Evolutionary conservation across 495 filamentous ascomycete genomes (phyloP).

Genomic region (Saxophila tyrrhenica): DNA sequence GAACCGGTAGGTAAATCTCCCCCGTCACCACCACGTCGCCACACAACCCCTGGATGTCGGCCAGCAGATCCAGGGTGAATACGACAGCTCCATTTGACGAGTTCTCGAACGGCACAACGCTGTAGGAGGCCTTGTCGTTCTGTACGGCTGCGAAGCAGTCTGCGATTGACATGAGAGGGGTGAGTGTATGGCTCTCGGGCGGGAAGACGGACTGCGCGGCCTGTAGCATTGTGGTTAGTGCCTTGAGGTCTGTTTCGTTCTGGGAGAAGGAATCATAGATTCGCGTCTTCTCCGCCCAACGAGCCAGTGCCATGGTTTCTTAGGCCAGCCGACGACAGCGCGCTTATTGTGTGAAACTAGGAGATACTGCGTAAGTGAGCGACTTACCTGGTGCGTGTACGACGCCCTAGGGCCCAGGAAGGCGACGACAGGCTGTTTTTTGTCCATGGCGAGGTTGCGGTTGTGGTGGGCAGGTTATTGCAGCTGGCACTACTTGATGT

Average conservation of each 20-base stretch:
- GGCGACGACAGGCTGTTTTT: constrained; percentile 39
- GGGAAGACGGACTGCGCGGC: too few relatives aligned
- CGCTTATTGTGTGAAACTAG: neutral
- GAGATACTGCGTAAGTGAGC: neutral
- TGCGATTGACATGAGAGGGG: constrained; percentile 31
- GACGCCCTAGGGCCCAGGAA: constrained; percentile 77
- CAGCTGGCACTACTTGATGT: too few relatives aligned
- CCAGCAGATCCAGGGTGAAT: constrained; percentile 76
- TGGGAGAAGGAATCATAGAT: too few relatives aligned
- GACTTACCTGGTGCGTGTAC: constrained; percentile 80
- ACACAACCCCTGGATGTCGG: constrained; percentile 50
- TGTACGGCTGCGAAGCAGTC: constrained; percentile 77
- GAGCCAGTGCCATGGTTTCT: neutral
- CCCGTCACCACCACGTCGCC: constrained; percentile 59
- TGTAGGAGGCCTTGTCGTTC: constrained; percentile 45
- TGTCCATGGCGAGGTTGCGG: neutral
- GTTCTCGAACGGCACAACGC: constrained; percentile 93
- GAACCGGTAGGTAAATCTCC: constrained; percentile 74
- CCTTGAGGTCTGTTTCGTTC: too few relatives aligned
- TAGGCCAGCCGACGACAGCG: neutral
- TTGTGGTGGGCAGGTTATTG: too few relatives aligned
- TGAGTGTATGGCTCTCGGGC: constrained; percentile 8
- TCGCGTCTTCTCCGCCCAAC: neutral
- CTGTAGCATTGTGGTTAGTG: too few relatives aligned
- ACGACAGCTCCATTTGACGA: constrained; percentile 86